These are phyloP conservation scores for Lentinula edodes DNA, from an alignment of 768 basidiomycete species.

Conservation along the genomic window DNA sequence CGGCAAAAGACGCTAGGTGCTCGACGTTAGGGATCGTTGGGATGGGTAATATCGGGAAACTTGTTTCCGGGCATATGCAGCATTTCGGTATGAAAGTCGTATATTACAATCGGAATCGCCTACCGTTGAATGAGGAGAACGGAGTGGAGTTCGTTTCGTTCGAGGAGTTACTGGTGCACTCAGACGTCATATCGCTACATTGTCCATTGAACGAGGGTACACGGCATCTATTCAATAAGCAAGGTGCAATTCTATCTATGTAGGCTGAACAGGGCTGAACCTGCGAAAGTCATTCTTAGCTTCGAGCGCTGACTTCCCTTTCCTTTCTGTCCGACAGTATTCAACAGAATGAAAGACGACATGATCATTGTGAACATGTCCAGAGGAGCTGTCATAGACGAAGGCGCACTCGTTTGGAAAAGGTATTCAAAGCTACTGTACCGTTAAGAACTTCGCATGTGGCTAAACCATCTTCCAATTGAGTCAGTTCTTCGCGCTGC, in stretches of 20 bases:
- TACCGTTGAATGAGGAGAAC: conserved; percentile 12
- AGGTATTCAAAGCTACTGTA: conserved; percentile 3
- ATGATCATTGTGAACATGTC: conserved; percentile 46
- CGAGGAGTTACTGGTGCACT: conserved; percentile 12
- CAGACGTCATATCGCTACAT: conserved; percentile 17
- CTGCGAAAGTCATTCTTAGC: neutral
- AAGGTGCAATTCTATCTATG: neutral
- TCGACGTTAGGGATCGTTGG: conserved; percentile 17
- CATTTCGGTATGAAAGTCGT: conserved; percentile 17
- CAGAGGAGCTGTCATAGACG: conserved; percentile 44
- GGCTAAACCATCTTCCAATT: neutral
- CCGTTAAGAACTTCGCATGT: no score
- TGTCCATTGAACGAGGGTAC: conserved; percentile 15
- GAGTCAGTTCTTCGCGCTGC: conserved; percentile 11
- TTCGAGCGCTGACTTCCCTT: neutral
- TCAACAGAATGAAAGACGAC: conserved; percentile 30
- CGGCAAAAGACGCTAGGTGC: conserved; percentile 13
- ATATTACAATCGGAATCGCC: conserved; percentile 14
- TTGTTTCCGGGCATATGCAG: conserved; percentile 14
- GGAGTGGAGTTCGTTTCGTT: conserved; percentile 13
- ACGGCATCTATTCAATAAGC: conserved; percentile 12
- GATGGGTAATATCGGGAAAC: conserved; percentile 15
- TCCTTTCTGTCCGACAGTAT: conserved; percentile 8
- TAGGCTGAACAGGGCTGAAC: no score
- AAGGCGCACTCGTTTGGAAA: conserved; percentile 33